Conservation (phyloP, 306 rosid genomes). For the Medicago ruthenica region DNA sequence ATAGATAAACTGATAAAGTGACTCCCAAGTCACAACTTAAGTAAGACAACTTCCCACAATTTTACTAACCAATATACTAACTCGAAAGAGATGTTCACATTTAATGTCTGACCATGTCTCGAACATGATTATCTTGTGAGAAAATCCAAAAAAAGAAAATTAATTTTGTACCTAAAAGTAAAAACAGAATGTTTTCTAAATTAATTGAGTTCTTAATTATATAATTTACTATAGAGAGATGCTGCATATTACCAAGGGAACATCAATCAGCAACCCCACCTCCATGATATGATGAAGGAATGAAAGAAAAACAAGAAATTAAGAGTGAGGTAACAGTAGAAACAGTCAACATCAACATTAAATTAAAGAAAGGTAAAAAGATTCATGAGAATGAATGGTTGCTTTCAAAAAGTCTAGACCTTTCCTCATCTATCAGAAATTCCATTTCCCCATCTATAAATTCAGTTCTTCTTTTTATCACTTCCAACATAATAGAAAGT, state of each 20-base stretch:
- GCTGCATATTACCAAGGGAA: neutral
- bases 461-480: conserved; percentile 38
- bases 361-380: conserved; percentile 24
- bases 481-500: conserved; percentile 33
- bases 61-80: no score
- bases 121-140: no score
- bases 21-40: no score
- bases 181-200: no score
- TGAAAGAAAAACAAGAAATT: conserved; percentile 28
- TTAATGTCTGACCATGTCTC: no score
- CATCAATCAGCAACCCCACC: neutral
- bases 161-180: no score
- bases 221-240: no score
- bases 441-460: conserved; percentile 55
- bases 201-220: no score
- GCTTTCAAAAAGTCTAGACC: conserved; percentile 60
- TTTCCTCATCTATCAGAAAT: conserved; percentile 54
- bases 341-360: conserved; percentile 41
- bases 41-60: no score
- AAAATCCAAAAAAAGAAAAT: no score
- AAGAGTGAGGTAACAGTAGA: conserved; percentile 41
- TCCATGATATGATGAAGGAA: neutral
- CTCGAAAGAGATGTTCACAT: no score
- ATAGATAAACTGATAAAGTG: no score
- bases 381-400: conserved; percentile 47